Evolutionary conservation across 2,329 filamentous ascomycete genomes (phyloP).

Genomic region (Elsinoe fawcettii): DNA sequence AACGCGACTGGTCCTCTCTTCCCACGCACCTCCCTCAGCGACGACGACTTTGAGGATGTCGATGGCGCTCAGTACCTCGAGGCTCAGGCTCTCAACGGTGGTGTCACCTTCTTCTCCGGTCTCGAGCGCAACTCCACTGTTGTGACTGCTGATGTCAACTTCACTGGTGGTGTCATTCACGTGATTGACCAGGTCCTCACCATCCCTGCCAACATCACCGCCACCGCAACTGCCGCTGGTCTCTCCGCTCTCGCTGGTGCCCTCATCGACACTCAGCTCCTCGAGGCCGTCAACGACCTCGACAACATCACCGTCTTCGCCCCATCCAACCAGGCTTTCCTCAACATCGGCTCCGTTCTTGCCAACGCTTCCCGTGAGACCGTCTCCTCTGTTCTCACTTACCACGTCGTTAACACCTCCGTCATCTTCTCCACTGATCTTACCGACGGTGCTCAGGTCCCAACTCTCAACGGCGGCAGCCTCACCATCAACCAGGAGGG

Average conservation of each 20-base stretch:
- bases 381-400: constrained; percentile 49
- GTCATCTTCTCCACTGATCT: constrained; percentile 41
- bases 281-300: constrained; percentile 35
- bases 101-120: constrained; percentile 47
- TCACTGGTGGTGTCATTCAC: constrained; percentile 40
- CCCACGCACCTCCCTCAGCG: constrained; percentile 43
- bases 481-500: constrained; percentile 35
- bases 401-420: constrained; percentile 54
- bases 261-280: constrained; percentile 33
- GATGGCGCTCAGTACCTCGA: constrained; percentile 53
- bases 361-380: constrained; percentile 40
- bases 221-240: constrained; percentile 29
- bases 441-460: constrained; percentile 21
- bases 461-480: constrained; percentile 31
- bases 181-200: constrained; percentile 39
- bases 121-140: constrained; percentile 44
- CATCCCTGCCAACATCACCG: constrained; percentile 28
- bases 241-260: constrained; percentile 37
- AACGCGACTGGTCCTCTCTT: constrained; percentile 35
- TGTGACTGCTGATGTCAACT: constrained; percentile 37
- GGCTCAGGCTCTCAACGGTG: constrained; percentile 33
- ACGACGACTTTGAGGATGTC: constrained; percentile 49
- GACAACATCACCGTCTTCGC: constrained; percentile 56
- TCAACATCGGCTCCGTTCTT: constrained; percentile 47
- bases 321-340: constrained; percentile 54